These are phyloP conservation scores for Sambucus nigra DNA, from an alignment of 129 eudicot species.

Conservation along the genomic window DNA sequence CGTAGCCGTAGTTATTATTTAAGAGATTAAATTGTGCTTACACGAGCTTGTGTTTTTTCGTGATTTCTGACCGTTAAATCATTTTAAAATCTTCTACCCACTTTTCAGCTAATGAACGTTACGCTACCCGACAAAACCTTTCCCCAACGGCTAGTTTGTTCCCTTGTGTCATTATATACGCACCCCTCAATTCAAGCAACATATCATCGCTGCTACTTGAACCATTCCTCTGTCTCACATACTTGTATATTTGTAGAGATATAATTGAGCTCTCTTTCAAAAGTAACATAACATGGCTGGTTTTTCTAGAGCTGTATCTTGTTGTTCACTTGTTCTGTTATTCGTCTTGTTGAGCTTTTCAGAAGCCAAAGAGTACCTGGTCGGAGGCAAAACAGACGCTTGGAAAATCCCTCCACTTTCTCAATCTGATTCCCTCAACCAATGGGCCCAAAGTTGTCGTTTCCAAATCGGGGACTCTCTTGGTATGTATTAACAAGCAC, in stretches of 20 bases:
- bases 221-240: background rate
- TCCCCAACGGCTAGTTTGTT: constrained; percentile 14
- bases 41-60: too few relatives aligned
- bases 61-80: too few relatives aligned
- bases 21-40: too few relatives aligned
- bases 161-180: background rate
- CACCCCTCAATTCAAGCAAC: background rate
- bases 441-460: constrained; percentile 32
- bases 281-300: background rate
- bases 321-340: constrained; percentile 5
- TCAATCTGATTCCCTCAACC: constrained; percentile 34
- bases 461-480: constrained; percentile 36
- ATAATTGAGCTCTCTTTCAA: background rate
- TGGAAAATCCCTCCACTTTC: constrained; percentile 54
- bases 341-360: constrained; percentile 12
- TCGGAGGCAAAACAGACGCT: constrained; percentile 39
- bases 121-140: too few relatives aligned
- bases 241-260: background rate
- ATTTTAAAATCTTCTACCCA: too few relatives aligned
- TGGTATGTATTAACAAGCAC: constrained; percentile 14
- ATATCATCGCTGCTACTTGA: background rate
- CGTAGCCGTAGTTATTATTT: too few relatives aligned
- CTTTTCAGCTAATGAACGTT: too few relatives aligned
- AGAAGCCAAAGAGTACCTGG: constrained; percentile 32
- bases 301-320: background rate